phyloP scores from a whole-genome alignment of 805 yeast species.

The Priceomyces castillae region DNA sequence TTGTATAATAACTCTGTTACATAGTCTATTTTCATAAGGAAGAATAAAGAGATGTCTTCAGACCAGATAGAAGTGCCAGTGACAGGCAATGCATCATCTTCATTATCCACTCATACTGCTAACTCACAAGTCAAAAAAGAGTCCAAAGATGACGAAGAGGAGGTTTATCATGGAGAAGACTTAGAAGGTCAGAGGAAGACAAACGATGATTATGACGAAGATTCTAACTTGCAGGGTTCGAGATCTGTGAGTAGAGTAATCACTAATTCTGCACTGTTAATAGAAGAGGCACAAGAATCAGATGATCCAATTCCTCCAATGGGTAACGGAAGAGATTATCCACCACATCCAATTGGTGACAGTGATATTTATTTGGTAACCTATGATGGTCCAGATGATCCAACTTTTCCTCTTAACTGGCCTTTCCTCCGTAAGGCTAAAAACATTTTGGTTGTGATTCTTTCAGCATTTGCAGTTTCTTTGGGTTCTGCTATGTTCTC shows the following conservation, averaged over 20 bases:
- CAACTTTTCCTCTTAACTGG: slow-evolving; percentile 81
- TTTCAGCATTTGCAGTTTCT: slow-evolving; percentile 44
- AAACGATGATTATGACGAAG: slow-evolving; percentile 21
- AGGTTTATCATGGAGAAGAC: slow-evolving; percentile 2
- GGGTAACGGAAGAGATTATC: slow-evolving; percentile 67
- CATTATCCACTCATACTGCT: neutral
- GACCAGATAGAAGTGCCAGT: neutral
- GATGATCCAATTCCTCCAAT: slow-evolving; percentile 42
- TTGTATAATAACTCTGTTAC: no score
- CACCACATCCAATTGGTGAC: slow-evolving; percentile 55
- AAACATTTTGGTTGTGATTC: slow-evolving; percentile 26
- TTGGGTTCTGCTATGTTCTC: slow-evolving; percentile 87
- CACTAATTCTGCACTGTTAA: slow-evolving; percentile 26
- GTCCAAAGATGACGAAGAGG: neutral
- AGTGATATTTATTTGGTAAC: slow-evolving; percentile 60
- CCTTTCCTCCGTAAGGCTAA: slow-evolving; percentile 28
- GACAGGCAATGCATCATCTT: neutral
- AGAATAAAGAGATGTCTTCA: neutral
- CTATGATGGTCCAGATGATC: slow-evolving; percentile 78
- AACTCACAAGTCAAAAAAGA: neutral
- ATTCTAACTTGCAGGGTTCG: slow-evolving; percentile 20
- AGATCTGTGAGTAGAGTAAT: slow-evolving; percentile 21
- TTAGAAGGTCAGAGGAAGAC: slow-evolving; percentile 6
- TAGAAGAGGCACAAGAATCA: slow-evolving; percentile 23
- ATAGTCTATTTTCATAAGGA: no score